Base-by-base conservation (phyloP, 2,329 filamentous ascomycete species). In the Pseudopithomyces maydicus region DNA sequence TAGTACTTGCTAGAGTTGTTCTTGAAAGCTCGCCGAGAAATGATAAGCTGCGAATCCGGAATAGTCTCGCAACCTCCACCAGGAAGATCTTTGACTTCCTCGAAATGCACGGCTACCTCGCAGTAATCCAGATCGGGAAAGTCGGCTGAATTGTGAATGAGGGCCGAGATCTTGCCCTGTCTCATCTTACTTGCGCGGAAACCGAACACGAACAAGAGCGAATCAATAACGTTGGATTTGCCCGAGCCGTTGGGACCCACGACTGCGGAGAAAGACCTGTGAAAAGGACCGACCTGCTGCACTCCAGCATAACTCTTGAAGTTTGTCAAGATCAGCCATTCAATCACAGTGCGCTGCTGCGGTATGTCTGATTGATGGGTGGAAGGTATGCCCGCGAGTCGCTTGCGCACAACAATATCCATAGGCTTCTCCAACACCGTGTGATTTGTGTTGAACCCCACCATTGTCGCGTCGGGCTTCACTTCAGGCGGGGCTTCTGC, bases 141-240 rank as follows among this genome's bases (percentile, higher is more conserved):
- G 54, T 90, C 86, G 0, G 92, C 93, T 12, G 95, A 98, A 75
- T 98, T 99, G 79, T 99, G 95, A 65, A 99, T 99, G 47, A 99
- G 81, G 3, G 95, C 95, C 1, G 95, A 99, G 46, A 99, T 92
- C 79, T 99, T 99, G 71, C 95, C 95, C 76, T 99, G 95, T 70
- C 95, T 86, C 95, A 99, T 99, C 79, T 99, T 99, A 82, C 94
- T 98, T 41, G 95, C 95, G 58, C 95, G 89, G 80, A 99, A 99
- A 52, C 96, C 95, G 73, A 99, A 99, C n/a, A 99, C 95, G 71
- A 99, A 99, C 0, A 99, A 85, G 26, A 99, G 81, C 2, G 95
- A 97, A 77, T 99, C 95, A 72, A 99, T 99, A 61, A 99, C 96
- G 69, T 99, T 99, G 20, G 95, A 98, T 76, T 99, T 99, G 57